phyloP scores from a whole-genome alignment of 352 stramenopile species.

The Phytophthora podocarpi region DNA sequence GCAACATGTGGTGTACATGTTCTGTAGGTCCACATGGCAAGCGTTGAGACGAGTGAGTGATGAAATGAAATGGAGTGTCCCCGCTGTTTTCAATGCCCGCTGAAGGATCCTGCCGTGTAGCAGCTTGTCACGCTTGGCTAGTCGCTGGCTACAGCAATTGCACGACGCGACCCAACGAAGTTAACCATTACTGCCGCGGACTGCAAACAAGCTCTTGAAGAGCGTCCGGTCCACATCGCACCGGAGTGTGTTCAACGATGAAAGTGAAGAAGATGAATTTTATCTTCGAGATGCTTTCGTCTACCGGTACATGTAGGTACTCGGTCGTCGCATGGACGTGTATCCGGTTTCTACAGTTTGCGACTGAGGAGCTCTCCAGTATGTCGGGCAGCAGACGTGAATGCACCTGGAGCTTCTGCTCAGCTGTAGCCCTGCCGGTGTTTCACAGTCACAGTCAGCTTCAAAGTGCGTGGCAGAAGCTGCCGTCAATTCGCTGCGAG shows the following conservation, averaged over 20 bases:
- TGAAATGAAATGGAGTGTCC: slow-evolving; percentile 15
- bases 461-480: slow-evolving; percentile 8
- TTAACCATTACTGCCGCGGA: slow-evolving; percentile 33
- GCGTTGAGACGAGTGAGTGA: slow-evolving; percentile 8
- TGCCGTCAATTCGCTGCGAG: slow-evolving; percentile 18
- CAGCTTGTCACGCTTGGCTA: slow-evolving; percentile 20
- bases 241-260: slow-evolving; percentile 10
- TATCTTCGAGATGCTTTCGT: slow-evolving; percentile 10
- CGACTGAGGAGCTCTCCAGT: slow-evolving; percentile 10
- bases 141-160: slow-evolving; percentile 16
- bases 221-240: slow-evolving; percentile 1
- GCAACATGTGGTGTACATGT: slow-evolving; percentile 1
- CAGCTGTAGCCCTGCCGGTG: not conserved
- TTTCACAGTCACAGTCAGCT: not conserved
- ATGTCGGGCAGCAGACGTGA: slow-evolving; percentile 18
- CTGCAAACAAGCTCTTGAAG: not conserved
- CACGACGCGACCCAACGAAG: slow-evolving; percentile 21
- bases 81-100: slow-evolving; percentile 17
- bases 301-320: too few relatives aligned
- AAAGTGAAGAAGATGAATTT: slow-evolving; percentile 8
- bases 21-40: slow-evolving; percentile 3
- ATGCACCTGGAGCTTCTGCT: slow-evolving; percentile 4
- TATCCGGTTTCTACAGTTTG: not conserved
- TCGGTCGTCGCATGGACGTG: not conserved
- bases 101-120: slow-evolving; percentile 9